These are phyloP conservation scores for Lippia alba DNA, from an alignment of 305 asterid species.

Conservation along the genomic window DNA sequence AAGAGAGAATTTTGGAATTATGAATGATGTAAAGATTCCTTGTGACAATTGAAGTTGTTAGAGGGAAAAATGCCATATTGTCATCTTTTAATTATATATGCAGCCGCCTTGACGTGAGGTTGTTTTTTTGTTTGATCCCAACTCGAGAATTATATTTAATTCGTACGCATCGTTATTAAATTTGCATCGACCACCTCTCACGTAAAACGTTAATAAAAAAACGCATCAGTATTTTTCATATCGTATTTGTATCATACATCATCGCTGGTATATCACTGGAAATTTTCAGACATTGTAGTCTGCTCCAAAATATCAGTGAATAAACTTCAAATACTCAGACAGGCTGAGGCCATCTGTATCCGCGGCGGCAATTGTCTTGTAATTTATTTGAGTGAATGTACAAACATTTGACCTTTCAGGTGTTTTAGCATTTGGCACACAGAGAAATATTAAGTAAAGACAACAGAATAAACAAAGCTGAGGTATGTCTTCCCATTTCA, in stretches of 20 bases:
- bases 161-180: background rate
- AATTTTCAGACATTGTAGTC: background rate
- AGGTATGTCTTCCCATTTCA: background rate
- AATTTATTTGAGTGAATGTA: background rate
- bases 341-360: slow-evolving; percentile 8
- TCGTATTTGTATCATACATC: no score
- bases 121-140: slow-evolving; percentile 4
- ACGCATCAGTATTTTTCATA: no score
- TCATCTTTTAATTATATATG: slow-evolving; percentile 30
- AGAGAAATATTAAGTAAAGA: background rate
- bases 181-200: no score
- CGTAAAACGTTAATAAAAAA: no score
- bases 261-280: no score
- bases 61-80: slow-evolving; percentile 38
- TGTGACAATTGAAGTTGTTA: slow-evolving; percentile 22
- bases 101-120: slow-evolving; percentile 48
- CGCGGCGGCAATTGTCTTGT: slow-evolving; percentile 2
- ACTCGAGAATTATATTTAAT: background rate
- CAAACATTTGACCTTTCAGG: slow-evolving; percentile 5
- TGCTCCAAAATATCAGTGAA: background rate
- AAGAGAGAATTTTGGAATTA: slow-evolving; percentile 11
- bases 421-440: slow-evolving; percentile 31
- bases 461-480: background rate
- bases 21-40: slow-evolving; percentile 46
- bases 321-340: slow-evolving; percentile 9